Conservation (phyloP, 495 filamentous ascomycete genomes). For the Xanthoparmelia taractica region DNA sequence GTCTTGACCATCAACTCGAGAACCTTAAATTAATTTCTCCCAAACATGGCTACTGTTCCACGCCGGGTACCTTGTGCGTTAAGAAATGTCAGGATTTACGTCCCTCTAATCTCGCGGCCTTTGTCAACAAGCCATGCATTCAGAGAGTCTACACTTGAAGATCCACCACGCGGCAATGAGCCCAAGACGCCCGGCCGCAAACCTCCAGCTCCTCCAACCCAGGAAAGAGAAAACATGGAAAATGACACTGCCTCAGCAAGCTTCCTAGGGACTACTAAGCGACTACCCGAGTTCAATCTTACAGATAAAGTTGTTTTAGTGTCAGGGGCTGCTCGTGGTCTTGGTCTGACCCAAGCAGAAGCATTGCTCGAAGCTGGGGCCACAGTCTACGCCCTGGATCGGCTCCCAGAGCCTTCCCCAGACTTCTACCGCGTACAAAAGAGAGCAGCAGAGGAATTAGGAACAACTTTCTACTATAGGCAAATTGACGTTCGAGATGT, state of each 20-base stretch:
- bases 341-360: conserved; percentile 72
- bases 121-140: conserved; percentile 7
- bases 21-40: neutral
- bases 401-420: conserved; percentile 42
- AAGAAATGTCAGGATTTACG: neutral
- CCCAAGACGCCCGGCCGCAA: conserved; percentile 19
- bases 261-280: conserved; percentile 28
- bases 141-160: conserved; percentile 13
- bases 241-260: conserved; percentile 17
- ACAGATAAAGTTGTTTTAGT: conserved; percentile 68
- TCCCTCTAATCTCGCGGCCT: neutral
- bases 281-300: conserved; percentile 73
- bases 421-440: conserved; percentile 56
- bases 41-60: neutral
- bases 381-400: conserved; percentile 41
- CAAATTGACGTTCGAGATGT: conserved; percentile 81
- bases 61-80: conserved; percentile 7
- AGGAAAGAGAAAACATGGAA: conserved; percentile 20
- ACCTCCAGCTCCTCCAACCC: conserved; percentile 21
- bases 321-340: conserved; percentile 69
- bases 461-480: conserved; percentile 66
- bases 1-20: neutral
- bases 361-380: conserved; percentile 76
- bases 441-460: conserved; percentile 56
- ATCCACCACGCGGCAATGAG: conserved; percentile 23